Evolutionary conservation across 805 yeast genomes (phyloP).

Genomic region (Lipomyces mesembrius): DNA sequence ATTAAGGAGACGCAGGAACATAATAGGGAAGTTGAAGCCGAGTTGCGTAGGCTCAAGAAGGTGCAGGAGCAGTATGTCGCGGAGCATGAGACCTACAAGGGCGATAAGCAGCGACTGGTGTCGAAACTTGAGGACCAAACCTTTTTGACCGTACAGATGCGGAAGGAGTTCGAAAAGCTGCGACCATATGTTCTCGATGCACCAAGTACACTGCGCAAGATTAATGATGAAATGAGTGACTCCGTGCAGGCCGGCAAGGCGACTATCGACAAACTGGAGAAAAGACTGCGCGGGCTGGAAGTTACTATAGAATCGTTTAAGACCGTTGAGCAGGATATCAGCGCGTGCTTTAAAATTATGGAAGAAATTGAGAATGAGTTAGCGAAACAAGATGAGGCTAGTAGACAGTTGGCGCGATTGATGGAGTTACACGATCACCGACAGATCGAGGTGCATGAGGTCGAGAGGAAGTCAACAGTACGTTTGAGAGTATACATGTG

Average conservation of each 20-base stretch:
- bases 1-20: conserved; percentile 52
- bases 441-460: conserved; percentile 49
- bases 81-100: conserved; percentile 68
- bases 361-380: conserved; percentile 58
- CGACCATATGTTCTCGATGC: conserved; percentile 65
- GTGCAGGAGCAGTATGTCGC: conserved; percentile 64
- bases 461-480: conserved; percentile 47
- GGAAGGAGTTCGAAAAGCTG: conserved; percentile 62
- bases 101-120: conserved; percentile 61
- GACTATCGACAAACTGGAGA: conserved; percentile 51
- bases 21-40: conserved; percentile 62
- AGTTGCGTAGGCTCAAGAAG: conserved; percentile 63
- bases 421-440: conserved; percentile 52
- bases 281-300: conserved; percentile 55
- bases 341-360: conserved; percentile 50
- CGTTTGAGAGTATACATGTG: background rate
- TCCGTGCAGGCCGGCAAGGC: conserved; percentile 52
- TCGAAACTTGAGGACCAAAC: conserved; percentile 65
- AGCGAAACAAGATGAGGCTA: conserved; percentile 51
- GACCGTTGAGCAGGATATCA: conserved; percentile 55
- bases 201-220: conserved; percentile 57
- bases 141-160: conserved; percentile 59
- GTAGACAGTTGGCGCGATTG: conserved; percentile 47
- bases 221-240: conserved; percentile 57
- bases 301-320: conserved; percentile 64